Conservation (phyloP, 805 yeast species). For the Candida golubevii region DNA sequence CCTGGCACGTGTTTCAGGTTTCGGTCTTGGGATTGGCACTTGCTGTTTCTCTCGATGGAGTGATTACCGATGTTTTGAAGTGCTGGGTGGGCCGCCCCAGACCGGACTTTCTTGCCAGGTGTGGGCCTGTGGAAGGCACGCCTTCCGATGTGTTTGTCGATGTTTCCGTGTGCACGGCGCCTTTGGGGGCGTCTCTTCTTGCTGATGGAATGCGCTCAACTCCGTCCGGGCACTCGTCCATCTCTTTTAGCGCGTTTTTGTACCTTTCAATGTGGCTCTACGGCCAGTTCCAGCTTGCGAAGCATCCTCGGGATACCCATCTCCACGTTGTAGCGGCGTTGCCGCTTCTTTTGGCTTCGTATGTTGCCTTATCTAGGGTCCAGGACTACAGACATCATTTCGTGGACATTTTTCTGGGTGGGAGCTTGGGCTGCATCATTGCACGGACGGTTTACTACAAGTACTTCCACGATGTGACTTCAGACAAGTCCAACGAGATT, state of each 20-base stretch:
- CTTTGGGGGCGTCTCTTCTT: slow-evolving; percentile 24
- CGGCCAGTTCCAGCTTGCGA: slow-evolving; percentile 34
- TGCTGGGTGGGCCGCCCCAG: slow-evolving; percentile 27
- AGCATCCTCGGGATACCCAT: slow-evolving; percentile 8
- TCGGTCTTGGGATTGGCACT: slow-evolving; percentile 28
- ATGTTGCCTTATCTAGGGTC: slow-evolving; percentile 24
- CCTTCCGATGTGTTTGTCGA: slow-evolving; percentile 16
- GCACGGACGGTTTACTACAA: slow-evolving; percentile 26
- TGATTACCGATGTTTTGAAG: slow-evolving; percentile 34
- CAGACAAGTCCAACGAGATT: slow-evolving; percentile 9
- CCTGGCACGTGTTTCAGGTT: slow-evolving; percentile 26
- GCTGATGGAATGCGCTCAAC: slow-evolving; percentile 53
- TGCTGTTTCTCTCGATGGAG: slow-evolving; percentile 28
- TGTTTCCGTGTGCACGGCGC: slow-evolving; percentile 23
- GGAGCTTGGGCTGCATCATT: slow-evolving; percentile 25
- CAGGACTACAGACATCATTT: slow-evolving; percentile 32
- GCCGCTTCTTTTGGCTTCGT: slow-evolving; percentile 22
- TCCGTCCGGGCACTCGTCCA: slow-evolving; percentile 56
- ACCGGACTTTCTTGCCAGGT: slow-evolving; percentile 18
- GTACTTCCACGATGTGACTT: slow-evolving; percentile 23
- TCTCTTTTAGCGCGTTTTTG: slow-evolving; percentile 48
- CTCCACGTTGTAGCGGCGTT: slow-evolving; percentile 11
- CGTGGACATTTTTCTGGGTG: slow-evolving; percentile 32
- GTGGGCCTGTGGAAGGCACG: slow-evolving; percentile 12
- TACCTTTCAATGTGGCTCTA: slow-evolving; percentile 46